Evolutionary conservation across 495 filamentous ascomycete genomes (phyloP).

Genomic region (Neurospora sp.): DNA sequence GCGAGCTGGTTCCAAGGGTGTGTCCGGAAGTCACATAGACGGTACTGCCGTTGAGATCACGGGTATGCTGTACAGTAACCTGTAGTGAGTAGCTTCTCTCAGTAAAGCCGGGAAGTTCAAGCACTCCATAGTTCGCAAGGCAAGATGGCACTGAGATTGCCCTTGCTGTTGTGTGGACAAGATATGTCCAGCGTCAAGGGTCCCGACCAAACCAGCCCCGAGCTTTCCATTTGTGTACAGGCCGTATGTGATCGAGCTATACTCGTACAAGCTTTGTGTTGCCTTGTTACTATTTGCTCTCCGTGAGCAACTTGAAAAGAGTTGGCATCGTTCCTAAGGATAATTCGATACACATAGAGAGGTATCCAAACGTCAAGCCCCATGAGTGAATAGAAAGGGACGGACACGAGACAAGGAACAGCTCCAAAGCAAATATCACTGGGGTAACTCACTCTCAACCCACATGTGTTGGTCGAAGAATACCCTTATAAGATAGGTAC

Average conservation of each 20-base stretch:
- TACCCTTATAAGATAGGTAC: no score
- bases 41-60: conserved; percentile 93
- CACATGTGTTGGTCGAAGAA: no score
- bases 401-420: background rate
- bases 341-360: background rate
- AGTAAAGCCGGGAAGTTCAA: conserved; percentile 56
- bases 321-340: background rate
- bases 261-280: background rate
- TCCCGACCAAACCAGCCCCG: background rate
- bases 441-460: background rate
- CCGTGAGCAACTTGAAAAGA: background rate
- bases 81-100: conserved; percentile 68
- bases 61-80: conserved; percentile 79
- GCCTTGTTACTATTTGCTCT: background rate
- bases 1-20: conserved; percentile 80
- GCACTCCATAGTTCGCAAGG: conserved; percentile 57
- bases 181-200: background rate
- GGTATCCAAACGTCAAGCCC: no score
- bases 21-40: conserved; percentile 93
- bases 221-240: background rate
- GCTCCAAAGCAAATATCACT: background rate
- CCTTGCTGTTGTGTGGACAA: conserved; percentile 27
- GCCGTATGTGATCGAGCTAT: background rate
- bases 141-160: conserved; percentile 50
- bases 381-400: no score